A percentile compares a stretch with the other conserved stretches of the same genome.
Conservation (phyloP, 2,329 filamentous ascomycete genomes). For the Cladosporium oxysporum region DNA sequence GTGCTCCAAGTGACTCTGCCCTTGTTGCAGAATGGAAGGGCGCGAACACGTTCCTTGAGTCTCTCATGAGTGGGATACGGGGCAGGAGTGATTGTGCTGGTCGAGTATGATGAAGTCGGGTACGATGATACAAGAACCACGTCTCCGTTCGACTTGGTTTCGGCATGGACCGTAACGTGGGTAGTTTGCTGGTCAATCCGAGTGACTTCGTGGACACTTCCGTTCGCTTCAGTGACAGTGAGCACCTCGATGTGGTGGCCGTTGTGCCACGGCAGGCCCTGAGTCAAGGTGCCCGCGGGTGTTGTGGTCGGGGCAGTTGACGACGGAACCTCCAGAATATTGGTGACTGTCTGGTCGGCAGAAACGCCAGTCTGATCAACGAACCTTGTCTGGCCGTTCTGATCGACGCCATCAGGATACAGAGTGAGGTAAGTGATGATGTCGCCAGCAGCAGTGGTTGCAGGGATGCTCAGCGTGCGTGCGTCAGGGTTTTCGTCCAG, state of each 20-base stretch:
- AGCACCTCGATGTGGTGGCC: slow-evolving; percentile 14
- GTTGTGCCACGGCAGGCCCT: slow-evolving; percentile 5
- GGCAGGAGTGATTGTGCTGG: not conserved
- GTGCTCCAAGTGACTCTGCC: not conserved
- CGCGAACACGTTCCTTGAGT: not conserved
- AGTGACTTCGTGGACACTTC: not conserved
- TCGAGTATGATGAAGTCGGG: not conserved
- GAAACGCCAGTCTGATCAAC: not conserved
- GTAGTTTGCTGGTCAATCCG: slow-evolving; percentile 9
- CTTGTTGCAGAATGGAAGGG: not conserved
- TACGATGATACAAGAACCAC: slow-evolving; percentile 3
- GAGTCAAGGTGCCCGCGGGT: slow-evolving; percentile 7
- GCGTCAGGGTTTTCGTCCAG: slow-evolving; percentile 4
- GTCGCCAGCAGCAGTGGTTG: not conserved
- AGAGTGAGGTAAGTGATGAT: slow-evolving; percentile 1
- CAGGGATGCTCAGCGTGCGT: not conserved
- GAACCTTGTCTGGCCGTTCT: slow-evolving; percentile 12
- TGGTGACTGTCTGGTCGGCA: slow-evolving; percentile 3
- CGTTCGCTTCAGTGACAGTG: slow-evolving; percentile 6
- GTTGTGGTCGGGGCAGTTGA: not conserved
- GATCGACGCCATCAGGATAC: not conserved
- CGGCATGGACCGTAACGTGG: slow-evolving; percentile 8
- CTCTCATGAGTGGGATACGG: not conserved
- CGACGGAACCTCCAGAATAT: not conserved
- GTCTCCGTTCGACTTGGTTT: slow-evolving; percentile 1